phyloP scores from a whole-genome alignment of 1,284 basidiomycete species.

The Fomitopsis schrenkii region DNA sequence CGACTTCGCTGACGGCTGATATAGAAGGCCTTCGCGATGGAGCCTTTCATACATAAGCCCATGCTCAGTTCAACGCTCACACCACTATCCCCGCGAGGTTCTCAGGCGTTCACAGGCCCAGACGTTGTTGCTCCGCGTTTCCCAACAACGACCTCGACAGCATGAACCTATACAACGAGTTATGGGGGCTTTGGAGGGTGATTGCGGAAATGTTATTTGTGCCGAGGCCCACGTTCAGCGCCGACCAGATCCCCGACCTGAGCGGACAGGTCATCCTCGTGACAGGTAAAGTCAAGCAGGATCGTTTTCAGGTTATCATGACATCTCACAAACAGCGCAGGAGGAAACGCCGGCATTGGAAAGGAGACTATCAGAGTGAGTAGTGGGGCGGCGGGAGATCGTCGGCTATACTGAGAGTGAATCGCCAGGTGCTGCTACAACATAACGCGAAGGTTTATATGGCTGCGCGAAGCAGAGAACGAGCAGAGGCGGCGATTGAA shows the following conservation, averaged over 20 bases:
- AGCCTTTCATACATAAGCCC: too few species aligned
- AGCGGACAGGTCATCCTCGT: constrained; percentile 37
- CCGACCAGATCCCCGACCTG: constrained; percentile 33
- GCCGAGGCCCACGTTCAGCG: constrained; percentile 20
- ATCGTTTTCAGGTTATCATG: background rate
- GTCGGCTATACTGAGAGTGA: too few species aligned
- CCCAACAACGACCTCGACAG: too few species aligned
- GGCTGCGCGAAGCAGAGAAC: constrained; percentile 40
- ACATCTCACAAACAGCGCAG: constrained; percentile 2
- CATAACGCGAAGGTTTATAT: constrained; percentile 51
- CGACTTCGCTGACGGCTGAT: too few species aligned
- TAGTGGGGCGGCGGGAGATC: background rate
- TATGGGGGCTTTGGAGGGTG: background rate
- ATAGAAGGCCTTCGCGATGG: too few species aligned
- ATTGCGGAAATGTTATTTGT: background rate
- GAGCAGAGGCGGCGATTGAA: constrained; percentile 40
- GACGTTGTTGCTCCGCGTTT: too few species aligned
- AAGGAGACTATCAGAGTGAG: constrained; percentile 28
- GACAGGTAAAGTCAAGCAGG: constrained; percentile 26
- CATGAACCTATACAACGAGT: background rate
- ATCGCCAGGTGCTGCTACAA: constrained; percentile 34
- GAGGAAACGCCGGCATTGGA: constrained; percentile 41
- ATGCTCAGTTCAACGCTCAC: too few species aligned
- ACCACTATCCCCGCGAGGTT: too few species aligned
- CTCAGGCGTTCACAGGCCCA: too few species aligned